These are phyloP conservation scores for Aureobasidium sp. DNA, from an alignment of 2,329 filamentous ascomycete species.

Conservation along the genomic window DNA sequence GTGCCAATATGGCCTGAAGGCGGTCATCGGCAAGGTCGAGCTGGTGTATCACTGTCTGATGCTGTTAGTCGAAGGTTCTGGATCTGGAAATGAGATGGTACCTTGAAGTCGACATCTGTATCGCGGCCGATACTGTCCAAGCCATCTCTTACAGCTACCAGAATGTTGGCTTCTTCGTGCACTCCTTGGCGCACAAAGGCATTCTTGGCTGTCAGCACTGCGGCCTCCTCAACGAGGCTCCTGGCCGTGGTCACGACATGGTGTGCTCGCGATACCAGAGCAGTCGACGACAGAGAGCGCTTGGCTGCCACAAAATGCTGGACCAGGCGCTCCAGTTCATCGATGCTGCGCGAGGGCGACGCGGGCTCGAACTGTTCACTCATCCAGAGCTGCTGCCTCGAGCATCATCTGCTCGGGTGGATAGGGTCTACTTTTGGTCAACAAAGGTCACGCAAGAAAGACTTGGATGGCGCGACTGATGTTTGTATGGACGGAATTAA, in stretches of 20 bases:
- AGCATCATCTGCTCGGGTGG: constrained; percentile 2
- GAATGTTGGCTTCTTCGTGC: constrained; percentile 38
- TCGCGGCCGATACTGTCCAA: constrained; percentile 37
- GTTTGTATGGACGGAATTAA: neutral
- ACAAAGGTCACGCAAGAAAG: constrained; percentile 6
- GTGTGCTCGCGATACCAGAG: constrained; percentile 70
- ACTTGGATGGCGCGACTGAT: constrained; percentile 8
- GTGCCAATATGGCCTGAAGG: constrained; percentile 59
- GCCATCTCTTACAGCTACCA: constrained; percentile 39
- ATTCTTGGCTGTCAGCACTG: constrained; percentile 56
- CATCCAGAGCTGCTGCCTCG: constrained; percentile 4
- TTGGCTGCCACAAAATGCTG: constrained; percentile 81
- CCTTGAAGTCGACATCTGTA: constrained; percentile 39
- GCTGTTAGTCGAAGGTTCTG: neutral
- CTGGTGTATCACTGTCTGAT: constrained; percentile 49
- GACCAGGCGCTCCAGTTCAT: constrained; percentile 67
- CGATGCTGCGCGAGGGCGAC: constrained; percentile 37
- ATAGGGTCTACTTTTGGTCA: neutral
- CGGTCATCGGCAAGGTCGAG: constrained; percentile 61
- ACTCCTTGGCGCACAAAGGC: constrained; percentile 36
- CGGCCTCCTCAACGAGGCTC: constrained; percentile 67
- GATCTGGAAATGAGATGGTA: constrained; percentile 16
- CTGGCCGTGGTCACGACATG: constrained; percentile 75
- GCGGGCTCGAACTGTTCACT: constrained; percentile 30
- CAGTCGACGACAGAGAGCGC: constrained; percentile 76